A percentile compares a stretch with the other conserved stretches of the same genome.
phyloP scores from a whole-genome alignment of 2,329 filamentous ascomycete species.

The Sarocladium strictum region DNA sequence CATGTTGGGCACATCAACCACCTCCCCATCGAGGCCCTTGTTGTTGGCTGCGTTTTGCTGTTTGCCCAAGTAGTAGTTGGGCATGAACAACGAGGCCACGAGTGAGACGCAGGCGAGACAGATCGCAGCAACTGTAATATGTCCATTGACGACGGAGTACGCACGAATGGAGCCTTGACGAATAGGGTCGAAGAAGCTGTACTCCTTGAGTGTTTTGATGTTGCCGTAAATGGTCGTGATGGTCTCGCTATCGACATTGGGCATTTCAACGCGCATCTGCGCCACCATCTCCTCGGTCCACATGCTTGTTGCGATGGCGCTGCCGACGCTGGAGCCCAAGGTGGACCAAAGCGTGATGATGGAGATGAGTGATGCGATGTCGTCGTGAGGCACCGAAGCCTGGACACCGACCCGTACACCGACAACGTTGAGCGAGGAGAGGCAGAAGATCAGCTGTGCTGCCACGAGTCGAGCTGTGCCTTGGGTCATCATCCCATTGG shows the following conservation, averaged over 20 bases:
- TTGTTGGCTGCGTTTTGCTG: conserved; percentile 28
- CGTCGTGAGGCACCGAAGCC: conserved; percentile 36
- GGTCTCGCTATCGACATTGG: conserved; percentile 17
- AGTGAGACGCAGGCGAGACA: conserved; percentile 25
- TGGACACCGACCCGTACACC: conserved; percentile 33
- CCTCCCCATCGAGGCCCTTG: conserved; percentile 24
- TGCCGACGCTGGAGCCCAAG: conserved; percentile 31
- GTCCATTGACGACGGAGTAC: conserved; percentile 28
- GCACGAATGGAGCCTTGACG: conserved; percentile 31
- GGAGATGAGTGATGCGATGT: conserved; percentile 32
- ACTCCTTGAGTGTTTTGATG: conserved; percentile 26
- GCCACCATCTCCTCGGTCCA: conserved; percentile 33
- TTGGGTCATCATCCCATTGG: conserved; percentile 23
- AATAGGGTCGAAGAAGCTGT: conserved; percentile 26
- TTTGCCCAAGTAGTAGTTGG: conserved; percentile 31
- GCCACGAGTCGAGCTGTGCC: conserved; percentile 27
- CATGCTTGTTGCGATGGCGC: conserved; percentile 29
- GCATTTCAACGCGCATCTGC: conserved; percentile 25
- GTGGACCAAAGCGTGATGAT: conserved; percentile 33
- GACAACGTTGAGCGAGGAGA: conserved; percentile 31
- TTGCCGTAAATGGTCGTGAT: conserved; percentile 24
- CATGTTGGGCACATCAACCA: conserved; percentile 17
- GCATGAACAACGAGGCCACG: conserved; percentile 33
- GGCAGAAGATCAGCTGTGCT: conserved; percentile 30
- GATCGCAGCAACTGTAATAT: conserved; percentile 27